These are phyloP conservation scores for Canavalia gladiata DNA, from an alignment of 306 rosid genomes.

Conservation along the genomic window DNA sequence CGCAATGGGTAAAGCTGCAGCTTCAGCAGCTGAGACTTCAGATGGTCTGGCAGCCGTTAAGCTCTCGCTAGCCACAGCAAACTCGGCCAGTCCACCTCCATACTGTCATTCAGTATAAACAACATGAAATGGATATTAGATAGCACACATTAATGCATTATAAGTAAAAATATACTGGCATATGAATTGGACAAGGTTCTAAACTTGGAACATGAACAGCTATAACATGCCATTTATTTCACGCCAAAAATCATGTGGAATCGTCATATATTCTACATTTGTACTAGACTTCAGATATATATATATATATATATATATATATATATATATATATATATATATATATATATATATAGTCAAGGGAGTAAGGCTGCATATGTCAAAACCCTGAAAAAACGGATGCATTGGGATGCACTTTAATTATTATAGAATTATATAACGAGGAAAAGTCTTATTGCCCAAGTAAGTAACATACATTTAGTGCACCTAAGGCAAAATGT, in stretches of 20 bases:
- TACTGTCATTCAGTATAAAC: constrained; percentile 54
- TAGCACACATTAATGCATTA: not conserved
- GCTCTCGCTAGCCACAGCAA: constrained; percentile 56
- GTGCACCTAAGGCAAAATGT: not conserved
- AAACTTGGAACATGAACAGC: not conserved
- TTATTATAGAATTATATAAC: not conserved
- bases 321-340: not conserved
- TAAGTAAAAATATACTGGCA: not conserved
- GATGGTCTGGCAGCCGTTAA: constrained; percentile 62
- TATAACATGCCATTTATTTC: constrained; percentile 8
- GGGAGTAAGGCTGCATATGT: too few relatives aligned
- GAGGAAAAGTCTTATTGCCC: not conserved
- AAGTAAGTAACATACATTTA: not conserved
- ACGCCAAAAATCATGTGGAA: not conserved
- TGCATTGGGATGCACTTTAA: not conserved
- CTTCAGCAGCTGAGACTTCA: constrained; percentile 72
- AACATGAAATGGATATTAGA: not conserved
- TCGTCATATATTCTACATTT: constrained; percentile 3
- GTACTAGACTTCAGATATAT: not conserved
- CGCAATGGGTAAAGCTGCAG: constrained; percentile 66
- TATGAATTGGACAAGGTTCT: constrained; percentile 3
- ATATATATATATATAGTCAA: not conserved
- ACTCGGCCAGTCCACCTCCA: constrained; percentile 83
- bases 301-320: not conserved
- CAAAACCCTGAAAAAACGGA: too few relatives aligned